phyloP scores from a whole-genome alignment of 495 filamentous ascomycete species.

The Podospora australis region DNA sequence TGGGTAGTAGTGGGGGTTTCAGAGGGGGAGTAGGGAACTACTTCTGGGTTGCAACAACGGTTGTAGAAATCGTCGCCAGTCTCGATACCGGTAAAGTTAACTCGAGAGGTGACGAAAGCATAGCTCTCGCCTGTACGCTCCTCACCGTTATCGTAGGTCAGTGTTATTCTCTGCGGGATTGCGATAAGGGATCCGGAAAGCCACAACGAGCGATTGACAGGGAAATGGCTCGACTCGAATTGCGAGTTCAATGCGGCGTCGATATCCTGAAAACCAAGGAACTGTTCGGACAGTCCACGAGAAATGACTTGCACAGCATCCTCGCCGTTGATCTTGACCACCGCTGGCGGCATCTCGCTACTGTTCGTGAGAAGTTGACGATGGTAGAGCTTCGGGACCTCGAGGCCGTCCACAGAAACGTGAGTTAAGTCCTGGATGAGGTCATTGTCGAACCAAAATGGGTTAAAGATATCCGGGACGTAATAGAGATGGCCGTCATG shows the following conservation, averaged over 20 bases:
- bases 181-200: conserved; percentile 8
- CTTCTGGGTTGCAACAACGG: conserved; percentile 22
- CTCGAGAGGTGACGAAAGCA: conserved; percentile 14
- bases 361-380: conserved; percentile 12
- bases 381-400: conserved; percentile 27
- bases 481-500: conserved; percentile 45
- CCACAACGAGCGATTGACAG: conserved; percentile 6
- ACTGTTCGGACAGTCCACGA: not conserved
- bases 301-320: conserved; percentile 20
- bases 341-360: conserved; percentile 9
- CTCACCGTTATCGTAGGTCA: conserved; percentile 23
- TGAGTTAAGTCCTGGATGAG: conserved; percentile 23
- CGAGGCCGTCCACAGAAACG: conserved; percentile 24
- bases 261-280: conserved; percentile 23
- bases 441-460: conserved; percentile 21
- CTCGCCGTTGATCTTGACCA: conserved; percentile 28
- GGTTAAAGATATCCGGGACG: conserved; percentile 23
- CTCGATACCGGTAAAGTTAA: conserved; percentile 16
- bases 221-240: conserved; percentile 14
- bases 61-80: conserved; percentile 23
- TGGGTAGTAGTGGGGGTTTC: conserved; percentile 1
- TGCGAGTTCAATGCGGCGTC: conserved; percentile 29
- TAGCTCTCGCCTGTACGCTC: conserved; percentile 11
- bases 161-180: conserved; percentile 15
- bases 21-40: not conserved